Base-by-base conservation (phyloP, 73 alveolate genomes). In the Paramecium tetraurelia region DNA sequence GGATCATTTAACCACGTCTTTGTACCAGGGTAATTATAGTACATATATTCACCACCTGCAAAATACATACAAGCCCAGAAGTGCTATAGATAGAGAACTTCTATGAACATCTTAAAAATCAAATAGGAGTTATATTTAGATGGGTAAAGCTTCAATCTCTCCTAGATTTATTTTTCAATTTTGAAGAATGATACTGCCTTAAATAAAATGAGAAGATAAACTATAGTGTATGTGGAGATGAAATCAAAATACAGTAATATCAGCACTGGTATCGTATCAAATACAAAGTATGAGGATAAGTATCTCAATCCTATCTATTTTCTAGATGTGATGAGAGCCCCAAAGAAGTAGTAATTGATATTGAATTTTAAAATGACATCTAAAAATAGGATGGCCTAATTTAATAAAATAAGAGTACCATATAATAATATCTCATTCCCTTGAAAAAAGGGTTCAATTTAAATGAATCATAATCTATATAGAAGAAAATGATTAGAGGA, bases 31-130 rank as follows among this genome's bases (percentile, higher is more conserved):
- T 80, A 48, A 31, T 80, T 46, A 43, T 48, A 31, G 11, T 44
- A 80, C 41, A 80, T 46, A 80, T 80, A 80, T 22, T 31, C 72
- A 3, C 90, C 90, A 0, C 63, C 75, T 44, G 63, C 90, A 80
- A 41, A 80, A 46, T 40, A 80, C 72, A 80, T 43, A 18, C 90
- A 80, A 31, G 63, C 90, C 46, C 46, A 80, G 21, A 80, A 80
- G 22, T 80, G 90, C 21, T 41, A 22, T 43, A 80, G 22, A 80
- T 80, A 80, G 3, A 80, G 18, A 16, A 80, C 43, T 80, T 80
- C 90, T 9, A 80, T 24, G 10, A 80, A 44, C 90, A 80, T 80
- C 46, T 43, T 80, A 72, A 72, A 35, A 4, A 72, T 72, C 38
- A 72, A 43, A 72, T 72, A 72, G 20, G 46, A 1, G 7, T 36